Evolutionary conservation across 805 yeast species (phyloP).

Genomic region (Maudiozyma turicensis): DNA sequence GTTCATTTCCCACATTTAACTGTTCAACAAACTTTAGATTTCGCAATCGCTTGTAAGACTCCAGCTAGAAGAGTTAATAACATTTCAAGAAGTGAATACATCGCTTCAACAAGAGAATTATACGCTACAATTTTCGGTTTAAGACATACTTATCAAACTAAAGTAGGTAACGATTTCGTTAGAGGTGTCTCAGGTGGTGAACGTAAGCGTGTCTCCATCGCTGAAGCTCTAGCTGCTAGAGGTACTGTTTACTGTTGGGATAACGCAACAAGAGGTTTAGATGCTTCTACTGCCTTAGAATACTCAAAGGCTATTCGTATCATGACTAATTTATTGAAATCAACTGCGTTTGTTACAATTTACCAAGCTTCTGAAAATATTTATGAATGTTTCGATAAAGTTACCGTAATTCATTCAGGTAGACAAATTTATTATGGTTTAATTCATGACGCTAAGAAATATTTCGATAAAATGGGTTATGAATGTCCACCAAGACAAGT

Average conservation of each 20-base stretch:
- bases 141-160: constrained; percentile 43
- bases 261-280: constrained; percentile 71
- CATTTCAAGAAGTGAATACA: constrained; percentile 39
- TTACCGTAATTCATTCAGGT: constrained; percentile 42
- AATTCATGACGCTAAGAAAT: constrained; percentile 36
- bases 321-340: constrained; percentile 39
- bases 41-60: constrained; percentile 61
- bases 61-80: constrained; percentile 46
- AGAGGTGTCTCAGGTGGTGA: constrained; percentile 84
- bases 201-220: constrained; percentile 75
- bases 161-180: constrained; percentile 46
- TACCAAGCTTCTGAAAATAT: constrained; percentile 51
- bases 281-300: constrained; percentile 61
- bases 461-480: constrained; percentile 49
- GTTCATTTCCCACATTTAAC: constrained; percentile 70
- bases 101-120: constrained; percentile 31
- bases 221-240: constrained; percentile 57
- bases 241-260: constrained; percentile 57
- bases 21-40: constrained; percentile 60
- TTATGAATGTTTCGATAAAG: constrained; percentile 46
- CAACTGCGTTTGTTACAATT: constrained; percentile 50
- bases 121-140: constrained; percentile 41
- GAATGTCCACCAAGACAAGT: constrained; percentile 48
- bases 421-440: constrained; percentile 51
- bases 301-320: constrained; percentile 51